Percentiles rank a stretch among this genome's conserved stretches.
Conservation (phyloP, 352 stramenopile genomes). For the Hyaloperonospora brassicae region DNA sequence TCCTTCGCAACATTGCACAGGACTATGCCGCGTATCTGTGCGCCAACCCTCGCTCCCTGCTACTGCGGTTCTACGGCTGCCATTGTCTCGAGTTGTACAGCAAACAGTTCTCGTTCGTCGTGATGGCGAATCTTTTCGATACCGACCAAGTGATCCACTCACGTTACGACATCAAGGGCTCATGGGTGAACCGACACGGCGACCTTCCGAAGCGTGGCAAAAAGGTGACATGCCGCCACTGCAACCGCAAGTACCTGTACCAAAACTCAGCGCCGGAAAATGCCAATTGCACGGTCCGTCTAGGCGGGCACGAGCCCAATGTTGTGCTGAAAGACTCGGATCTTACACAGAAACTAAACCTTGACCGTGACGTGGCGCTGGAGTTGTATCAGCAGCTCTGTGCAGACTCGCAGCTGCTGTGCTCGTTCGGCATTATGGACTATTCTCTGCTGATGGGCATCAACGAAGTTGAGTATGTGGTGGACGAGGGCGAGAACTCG, state of each 20-base stretch:
- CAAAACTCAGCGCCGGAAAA: constrained; percentile 59
- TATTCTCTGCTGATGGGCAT: constrained; percentile 88
- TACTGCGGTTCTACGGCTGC: constrained; percentile 88
- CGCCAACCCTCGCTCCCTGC: constrained; percentile 71
- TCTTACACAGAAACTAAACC: constrained; percentile 83
- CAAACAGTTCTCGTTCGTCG: constrained; percentile 88
- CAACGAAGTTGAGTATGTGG: constrained; percentile 83
- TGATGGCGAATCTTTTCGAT: constrained; percentile 90
- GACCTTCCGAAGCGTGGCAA: constrained; percentile 79
- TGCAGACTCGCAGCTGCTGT: constrained; percentile 76
- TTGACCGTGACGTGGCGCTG: constrained; percentile 58
- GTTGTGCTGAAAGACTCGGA: constrained; percentile 86
- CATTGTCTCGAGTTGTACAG: constrained; percentile 87
- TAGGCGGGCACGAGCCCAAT: constrained; percentile 82
- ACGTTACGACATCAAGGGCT: constrained; percentile 88
- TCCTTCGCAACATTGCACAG: constrained; percentile 80
- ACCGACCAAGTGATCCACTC: constrained; percentile 83
- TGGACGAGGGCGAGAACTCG: constrained; percentile 56
- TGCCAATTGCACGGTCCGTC: constrained; percentile 59
- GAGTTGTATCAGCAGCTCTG: constrained; percentile 73
- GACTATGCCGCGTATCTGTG: constrained; percentile 85
- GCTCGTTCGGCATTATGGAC: constrained; percentile 88
- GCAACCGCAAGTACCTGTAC: constrained; percentile 80
- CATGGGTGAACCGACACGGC: constrained; percentile 81
- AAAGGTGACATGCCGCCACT: constrained; percentile 85